These are phyloP conservation scores for Penicillium antarcticum DNA, from an alignment of 495 filamentous ascomycete species.

Conservation along the genomic window DNA sequence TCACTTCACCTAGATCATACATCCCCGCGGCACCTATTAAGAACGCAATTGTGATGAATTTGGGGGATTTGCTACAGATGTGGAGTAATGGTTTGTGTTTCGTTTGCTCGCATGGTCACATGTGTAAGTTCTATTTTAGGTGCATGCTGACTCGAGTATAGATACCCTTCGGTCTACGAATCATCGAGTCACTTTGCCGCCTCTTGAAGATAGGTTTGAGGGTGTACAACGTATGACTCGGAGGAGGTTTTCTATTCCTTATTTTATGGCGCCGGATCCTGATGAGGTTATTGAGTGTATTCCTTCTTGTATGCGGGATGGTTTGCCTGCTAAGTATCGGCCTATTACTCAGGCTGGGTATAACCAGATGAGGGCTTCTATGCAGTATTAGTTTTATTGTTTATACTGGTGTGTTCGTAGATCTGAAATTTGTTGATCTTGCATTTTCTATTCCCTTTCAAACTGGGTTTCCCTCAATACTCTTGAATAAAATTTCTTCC, in stretches of 20 bases:
- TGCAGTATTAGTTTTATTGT: slow-evolving; percentile 36
- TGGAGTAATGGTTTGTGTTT: slow-evolving; percentile 56
- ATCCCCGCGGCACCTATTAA: slow-evolving; percentile 48
- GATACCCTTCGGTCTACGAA: slow-evolving; percentile 54
- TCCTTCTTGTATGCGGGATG: slow-evolving; percentile 41
- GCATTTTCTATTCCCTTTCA: not conserved
- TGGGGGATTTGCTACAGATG: slow-evolving; percentile 57
- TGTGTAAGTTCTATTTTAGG: not conserved
- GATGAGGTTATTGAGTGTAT: slow-evolving; percentile 55
- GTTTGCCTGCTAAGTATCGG: slow-evolving; percentile 46
- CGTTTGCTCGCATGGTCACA: not conserved
- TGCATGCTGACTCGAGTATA: slow-evolving; percentile 8
- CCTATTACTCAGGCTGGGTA: slow-evolving; percentile 52
- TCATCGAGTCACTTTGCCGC: slow-evolving; percentile 50
- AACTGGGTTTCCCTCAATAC: too few relatives aligned
- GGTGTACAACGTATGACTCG: slow-evolving; percentile 44
- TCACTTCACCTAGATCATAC: slow-evolving; percentile 45
- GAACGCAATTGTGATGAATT: slow-evolving; percentile 54
- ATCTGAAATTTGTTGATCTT: not conserved
- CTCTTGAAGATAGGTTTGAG: slow-evolving; percentile 29
- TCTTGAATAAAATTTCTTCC: too few relatives aligned
- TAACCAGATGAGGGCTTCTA: slow-evolving; percentile 47
- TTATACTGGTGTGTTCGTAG: not conserved
- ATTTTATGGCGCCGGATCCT: slow-evolving; percentile 56
- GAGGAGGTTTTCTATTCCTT: slow-evolving; percentile 60